A percentile compares a stretch with the other conserved stretches of the same genome.
These are phyloP conservation scores for Solanum hybrid DNA, from an alignment of 305 asterid species.

Conservation along the genomic window DNA sequence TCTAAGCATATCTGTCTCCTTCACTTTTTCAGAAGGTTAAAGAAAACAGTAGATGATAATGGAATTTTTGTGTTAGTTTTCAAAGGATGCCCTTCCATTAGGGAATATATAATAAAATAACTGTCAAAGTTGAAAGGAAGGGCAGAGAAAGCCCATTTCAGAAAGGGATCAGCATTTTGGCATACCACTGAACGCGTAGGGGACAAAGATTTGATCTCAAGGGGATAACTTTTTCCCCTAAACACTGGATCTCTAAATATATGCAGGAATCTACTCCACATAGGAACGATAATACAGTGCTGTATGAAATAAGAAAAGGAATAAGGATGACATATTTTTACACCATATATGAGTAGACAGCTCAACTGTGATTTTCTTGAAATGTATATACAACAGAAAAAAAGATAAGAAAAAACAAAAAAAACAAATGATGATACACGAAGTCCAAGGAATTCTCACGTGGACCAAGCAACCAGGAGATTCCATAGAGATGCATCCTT, in stretches of 20 bases:
- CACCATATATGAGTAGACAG: neutral
- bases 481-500: conserved; percentile 18
- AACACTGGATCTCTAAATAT: neutral
- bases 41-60: neutral
- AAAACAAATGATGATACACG: conserved; percentile 2
- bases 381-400: neutral
- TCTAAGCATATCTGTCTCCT: neutral
- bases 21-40: neutral
- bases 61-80: neutral
- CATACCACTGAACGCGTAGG: neutral
- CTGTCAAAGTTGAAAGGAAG: neutral
- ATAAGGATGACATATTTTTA: neutral
- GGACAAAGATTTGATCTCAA: neutral
- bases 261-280: neutral
- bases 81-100: neutral
- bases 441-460: neutral
- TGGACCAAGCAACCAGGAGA: conserved; percentile 10
- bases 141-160: neutral
- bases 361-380: neutral
- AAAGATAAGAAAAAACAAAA: neutral
- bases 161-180: neutral
- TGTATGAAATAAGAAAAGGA: neutral
- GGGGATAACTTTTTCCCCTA: neutral
- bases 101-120: neutral
- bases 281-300: neutral